Evolutionary conservation across 257 asterid genomes (phyloP).

Genomic region (Parsonsia alboflavescens): DNA sequence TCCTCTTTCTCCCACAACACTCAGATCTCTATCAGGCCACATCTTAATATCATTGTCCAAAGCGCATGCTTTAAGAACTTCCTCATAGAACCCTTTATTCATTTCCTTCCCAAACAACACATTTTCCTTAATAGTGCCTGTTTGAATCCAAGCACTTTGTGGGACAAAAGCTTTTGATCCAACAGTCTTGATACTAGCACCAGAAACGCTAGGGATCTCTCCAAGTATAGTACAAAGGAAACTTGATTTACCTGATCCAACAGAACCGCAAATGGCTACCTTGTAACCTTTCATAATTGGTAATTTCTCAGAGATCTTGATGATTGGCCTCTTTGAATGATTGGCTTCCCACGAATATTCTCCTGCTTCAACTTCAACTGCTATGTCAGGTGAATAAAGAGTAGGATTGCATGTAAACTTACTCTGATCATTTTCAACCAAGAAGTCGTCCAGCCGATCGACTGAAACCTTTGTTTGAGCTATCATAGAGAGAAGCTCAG

Average conservation of each 20-base stretch:
- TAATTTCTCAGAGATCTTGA: constrained; percentile 42
- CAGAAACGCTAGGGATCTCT: constrained; percentile 64
- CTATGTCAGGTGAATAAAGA: constrained; percentile 30
- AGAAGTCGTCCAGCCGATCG: constrained; percentile 52
- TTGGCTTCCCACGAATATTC: constrained; percentile 63
- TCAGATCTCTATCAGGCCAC: constrained; percentile 65
- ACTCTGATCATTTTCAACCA: constrained; percentile 50
- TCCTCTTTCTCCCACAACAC: constrained; percentile 74
- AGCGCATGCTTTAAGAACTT: constrained; percentile 68
- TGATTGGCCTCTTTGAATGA: constrained; percentile 38
- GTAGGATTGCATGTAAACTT: constrained; percentile 23
- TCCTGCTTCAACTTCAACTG: constrained; percentile 60
- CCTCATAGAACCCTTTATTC: constrained; percentile 43
- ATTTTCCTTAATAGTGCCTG: constrained; percentile 70
- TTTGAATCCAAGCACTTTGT: constrained; percentile 88
- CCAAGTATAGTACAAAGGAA: constrained; percentile 62
- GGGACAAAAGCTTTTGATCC: constrained; percentile 85
- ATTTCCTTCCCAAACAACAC: constrained; percentile 76
- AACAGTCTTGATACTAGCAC: constrained; percentile 44
- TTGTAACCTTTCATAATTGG: constrained; percentile 54
- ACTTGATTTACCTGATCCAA: constrained; percentile 85
- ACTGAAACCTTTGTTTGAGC: constrained; percentile 79
- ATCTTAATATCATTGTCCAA: constrained; percentile 56
- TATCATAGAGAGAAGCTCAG: constrained; percentile 70
- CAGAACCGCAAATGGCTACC: constrained; percentile 78